These are phyloP conservation scores for Mycosphaerella sp. DNA, from an alignment of 2,329 filamentous ascomycete species.

Conservation along the genomic window DNA sequence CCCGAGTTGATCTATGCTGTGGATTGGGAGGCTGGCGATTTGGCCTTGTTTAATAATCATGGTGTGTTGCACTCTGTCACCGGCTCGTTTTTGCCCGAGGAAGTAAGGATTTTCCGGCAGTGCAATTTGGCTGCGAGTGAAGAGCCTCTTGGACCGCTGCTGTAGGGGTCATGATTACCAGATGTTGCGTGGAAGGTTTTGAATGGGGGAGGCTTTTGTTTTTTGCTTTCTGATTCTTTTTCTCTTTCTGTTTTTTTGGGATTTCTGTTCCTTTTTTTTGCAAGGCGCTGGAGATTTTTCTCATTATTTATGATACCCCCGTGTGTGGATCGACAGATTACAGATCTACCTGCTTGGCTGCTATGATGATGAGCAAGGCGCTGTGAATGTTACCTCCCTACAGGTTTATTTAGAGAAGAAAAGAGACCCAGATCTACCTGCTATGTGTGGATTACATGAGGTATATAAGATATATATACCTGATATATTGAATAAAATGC, in stretches of 20 bases:
- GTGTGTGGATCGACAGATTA: no score
- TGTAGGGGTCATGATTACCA: not conserved
- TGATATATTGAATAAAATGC: no score
- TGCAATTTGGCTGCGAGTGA: conserved; percentile 68
- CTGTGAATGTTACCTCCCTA: no score
- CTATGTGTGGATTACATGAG: no score
- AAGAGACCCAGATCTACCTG: no score
- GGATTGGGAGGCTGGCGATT: conserved; percentile 70
- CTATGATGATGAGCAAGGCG: no score
- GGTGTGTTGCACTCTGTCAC: conserved; percentile 70
- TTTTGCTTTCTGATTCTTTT: not conserved
- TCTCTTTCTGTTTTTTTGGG: no score
- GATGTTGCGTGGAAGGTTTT: not conserved
- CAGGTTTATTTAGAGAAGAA: no score
- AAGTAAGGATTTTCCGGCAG: conserved; percentile 68
- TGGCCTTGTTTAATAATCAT: conserved; percentile 73
- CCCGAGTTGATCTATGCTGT: conserved; percentile 64
- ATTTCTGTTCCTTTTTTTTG: not conserved
- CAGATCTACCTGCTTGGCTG: no score
- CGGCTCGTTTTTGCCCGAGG: conserved; percentile 65
- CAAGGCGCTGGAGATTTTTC: conserved; percentile 5
- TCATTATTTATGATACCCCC: not conserved
- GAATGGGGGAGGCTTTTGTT: not conserved
- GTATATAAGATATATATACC: no score
- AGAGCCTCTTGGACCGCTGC: conserved; percentile 48